Evolutionary conservation across 306 rosid genomes (phyloP).

Genomic region (Canavalia gladiata): DNA sequence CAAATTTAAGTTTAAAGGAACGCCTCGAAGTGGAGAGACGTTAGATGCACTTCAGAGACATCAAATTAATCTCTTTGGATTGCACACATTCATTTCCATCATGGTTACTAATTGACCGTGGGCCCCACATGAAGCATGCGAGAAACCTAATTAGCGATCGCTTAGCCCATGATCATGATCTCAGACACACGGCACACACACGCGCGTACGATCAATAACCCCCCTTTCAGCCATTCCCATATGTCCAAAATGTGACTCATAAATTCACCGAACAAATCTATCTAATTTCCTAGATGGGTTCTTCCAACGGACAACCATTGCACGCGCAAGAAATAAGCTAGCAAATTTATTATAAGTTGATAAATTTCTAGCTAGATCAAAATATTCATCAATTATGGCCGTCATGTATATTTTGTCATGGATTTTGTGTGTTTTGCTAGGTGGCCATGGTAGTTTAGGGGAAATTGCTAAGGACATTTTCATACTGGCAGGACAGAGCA

Average conservation of each 20-base stretch:
- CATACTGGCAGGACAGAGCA: constrained; percentile 74
- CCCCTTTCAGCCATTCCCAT: too few species aligned
- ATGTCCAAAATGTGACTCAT: background rate
- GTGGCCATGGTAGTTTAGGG: background rate
- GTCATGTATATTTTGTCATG: background rate
- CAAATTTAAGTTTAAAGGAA: background rate
- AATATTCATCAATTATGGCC: background rate
- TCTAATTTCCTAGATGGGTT: background rate
- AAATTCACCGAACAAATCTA: background rate
- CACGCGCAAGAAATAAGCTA: too few species aligned
- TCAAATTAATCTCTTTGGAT: constrained; percentile 29
- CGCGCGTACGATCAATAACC: background rate
- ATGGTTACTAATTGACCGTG: background rate
- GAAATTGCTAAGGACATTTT: constrained; percentile 46
- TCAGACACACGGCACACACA: background rate
- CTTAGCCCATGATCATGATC: constrained; percentile 32
- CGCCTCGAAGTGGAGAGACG: constrained; percentile 2
- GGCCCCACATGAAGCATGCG: constrained; percentile 47
- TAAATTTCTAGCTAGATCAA: background rate
- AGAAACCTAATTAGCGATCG: constrained; percentile 35
- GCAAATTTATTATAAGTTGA: background rate
- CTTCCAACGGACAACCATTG: background rate
- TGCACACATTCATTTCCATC: background rate
- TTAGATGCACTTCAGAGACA: background rate
- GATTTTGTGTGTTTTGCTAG: background rate